Conservation (phyloP, 2,329 filamentous ascomycete genomes). For the Pseudogymnoascus sp. region DNA sequence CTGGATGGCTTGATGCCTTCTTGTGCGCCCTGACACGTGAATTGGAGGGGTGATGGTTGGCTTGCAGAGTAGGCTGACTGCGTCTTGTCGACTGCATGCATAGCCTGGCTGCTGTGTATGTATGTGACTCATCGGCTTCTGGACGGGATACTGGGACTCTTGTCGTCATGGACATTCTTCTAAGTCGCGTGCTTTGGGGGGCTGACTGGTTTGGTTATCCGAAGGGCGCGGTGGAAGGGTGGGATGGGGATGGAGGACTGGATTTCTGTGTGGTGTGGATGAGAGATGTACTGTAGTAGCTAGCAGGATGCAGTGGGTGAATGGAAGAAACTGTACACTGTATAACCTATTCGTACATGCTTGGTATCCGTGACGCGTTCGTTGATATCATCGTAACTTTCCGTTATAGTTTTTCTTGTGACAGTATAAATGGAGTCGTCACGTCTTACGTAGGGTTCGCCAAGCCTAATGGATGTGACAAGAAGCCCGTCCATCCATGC, state of each 20-base stretch:
- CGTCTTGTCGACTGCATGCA: not conserved
- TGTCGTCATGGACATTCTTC: not conserved
- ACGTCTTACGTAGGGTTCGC: not conserved
- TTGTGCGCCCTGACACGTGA: not conserved
- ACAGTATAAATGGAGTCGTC: not conserved
- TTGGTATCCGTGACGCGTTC: not conserved
- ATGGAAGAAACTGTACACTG: not conserved
- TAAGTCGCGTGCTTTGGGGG: not conserved
- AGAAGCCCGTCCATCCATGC: not conserved
- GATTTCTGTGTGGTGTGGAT: not conserved
- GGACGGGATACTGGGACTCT: not conserved
- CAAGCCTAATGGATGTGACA: not conserved
- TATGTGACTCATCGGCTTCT: not conserved
- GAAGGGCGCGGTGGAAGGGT: not conserved
- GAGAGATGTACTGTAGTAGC: not conserved
- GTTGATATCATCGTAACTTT: not conserved
- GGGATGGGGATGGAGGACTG: not conserved
- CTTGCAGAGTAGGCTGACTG: not conserved
- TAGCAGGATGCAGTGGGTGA: not conserved
- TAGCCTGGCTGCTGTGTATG: slow-evolving; percentile 1
- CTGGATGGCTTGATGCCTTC: not conserved
- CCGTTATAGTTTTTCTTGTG: not conserved
- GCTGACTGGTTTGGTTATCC: not conserved
- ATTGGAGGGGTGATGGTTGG: not conserved
- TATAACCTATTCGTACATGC: not conserved